phyloP scores from a whole-genome alignment of 164 flowering plant genomes.

The Berberis thunbergii region DNA sequence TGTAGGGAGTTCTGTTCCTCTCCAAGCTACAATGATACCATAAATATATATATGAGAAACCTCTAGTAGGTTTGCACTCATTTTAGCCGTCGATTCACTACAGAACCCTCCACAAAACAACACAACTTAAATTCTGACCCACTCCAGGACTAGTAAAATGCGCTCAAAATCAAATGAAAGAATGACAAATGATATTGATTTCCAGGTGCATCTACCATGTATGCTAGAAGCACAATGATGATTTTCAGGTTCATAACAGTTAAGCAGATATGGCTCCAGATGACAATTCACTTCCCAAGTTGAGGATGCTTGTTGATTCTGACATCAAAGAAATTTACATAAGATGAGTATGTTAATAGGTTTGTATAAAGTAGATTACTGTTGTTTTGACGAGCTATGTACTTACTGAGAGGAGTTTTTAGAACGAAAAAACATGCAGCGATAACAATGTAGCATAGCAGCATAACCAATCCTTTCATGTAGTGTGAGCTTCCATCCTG shows the following conservation, averaged over 20 bases:
- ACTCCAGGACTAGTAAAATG: not conserved
- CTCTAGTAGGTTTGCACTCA: not conserved
- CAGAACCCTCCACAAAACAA: not conserved
- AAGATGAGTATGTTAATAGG: no score
- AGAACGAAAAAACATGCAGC: conserved; percentile 55
- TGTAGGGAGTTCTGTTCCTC: conserved; percentile 2
- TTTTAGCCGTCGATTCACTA: not conserved
- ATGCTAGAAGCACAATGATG: not conserved
- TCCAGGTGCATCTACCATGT: not conserved
- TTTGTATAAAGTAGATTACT: no score
- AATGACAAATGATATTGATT: not conserved
- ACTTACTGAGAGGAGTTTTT: conserved; percentile 28
- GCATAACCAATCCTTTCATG: conserved; percentile 69
- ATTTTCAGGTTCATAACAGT: not conserved
- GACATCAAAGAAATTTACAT: no score
- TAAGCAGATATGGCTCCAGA: conserved; percentile 8
- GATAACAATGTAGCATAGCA: conserved; percentile 49
- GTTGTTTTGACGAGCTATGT: no score
- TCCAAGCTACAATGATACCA: not conserved
- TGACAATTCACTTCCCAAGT: conserved; percentile 1
- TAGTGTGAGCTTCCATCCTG: conserved; percentile 86
- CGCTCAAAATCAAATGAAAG: not conserved
- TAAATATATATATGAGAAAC: not conserved
- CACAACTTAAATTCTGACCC: not conserved
- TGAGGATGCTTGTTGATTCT: conserved; percentile 10